phyloP scores from a whole-genome alignment of 2,329 filamentous ascomycete genomes.

The Gyromitra esculenta region DNA sequence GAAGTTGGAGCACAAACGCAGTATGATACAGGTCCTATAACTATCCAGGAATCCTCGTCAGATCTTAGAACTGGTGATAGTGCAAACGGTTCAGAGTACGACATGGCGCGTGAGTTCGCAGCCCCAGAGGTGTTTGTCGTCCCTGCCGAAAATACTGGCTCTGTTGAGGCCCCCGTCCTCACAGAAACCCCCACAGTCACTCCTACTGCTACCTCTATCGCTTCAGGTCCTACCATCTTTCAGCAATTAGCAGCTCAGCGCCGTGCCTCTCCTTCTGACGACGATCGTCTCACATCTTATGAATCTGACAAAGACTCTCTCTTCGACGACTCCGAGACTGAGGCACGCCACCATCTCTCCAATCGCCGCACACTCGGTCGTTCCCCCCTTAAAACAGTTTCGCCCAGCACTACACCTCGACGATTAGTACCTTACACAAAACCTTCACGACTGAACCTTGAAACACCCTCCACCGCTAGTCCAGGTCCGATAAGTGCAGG shows the following conservation, averaged over 20 bases:
- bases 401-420: slow-evolving; percentile 27
- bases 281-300: slow-evolving; percentile 41
- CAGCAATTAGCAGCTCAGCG: slow-evolving; percentile 42
- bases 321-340: slow-evolving; percentile 53
- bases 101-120: slow-evolving; percentile 25
- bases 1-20: slow-evolving; percentile 2
- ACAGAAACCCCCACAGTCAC: not conserved
- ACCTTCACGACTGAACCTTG: slow-evolving; percentile 42
- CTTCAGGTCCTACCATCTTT: slow-evolving; percentile 21
- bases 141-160: slow-evolving; percentile 12
- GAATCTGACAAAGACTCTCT: slow-evolving; percentile 53
- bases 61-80: slow-evolving; percentile 1
- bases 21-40: slow-evolving; percentile 18
- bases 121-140: slow-evolving; percentile 36
- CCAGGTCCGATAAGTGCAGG: slow-evolving; percentile 26
- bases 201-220: not conserved
- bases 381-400: slow-evolving; percentile 34
- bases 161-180: not conserved
- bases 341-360: slow-evolving; percentile 32
- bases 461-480: slow-evolving; percentile 21
- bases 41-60: not conserved
- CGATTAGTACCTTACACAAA: slow-evolving; percentile 35
- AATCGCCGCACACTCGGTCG: slow-evolving; percentile 29
- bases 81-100: slow-evolving; percentile 25
- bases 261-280: slow-evolving; percentile 38